These are phyloP conservation scores for Xylaria curta DNA, from an alignment of 495 filamentous ascomycete species.

Conservation along the genomic window DNA sequence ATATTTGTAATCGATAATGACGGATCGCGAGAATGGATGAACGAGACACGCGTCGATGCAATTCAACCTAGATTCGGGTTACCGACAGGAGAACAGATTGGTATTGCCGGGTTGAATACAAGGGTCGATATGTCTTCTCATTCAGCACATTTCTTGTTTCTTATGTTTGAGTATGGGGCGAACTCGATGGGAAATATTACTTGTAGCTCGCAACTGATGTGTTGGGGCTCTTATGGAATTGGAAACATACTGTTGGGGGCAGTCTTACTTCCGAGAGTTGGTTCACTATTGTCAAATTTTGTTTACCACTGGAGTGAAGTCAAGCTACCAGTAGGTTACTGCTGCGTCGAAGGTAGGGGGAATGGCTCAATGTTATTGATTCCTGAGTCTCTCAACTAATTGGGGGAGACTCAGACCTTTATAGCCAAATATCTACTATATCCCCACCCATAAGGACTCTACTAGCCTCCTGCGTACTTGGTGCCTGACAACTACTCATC, in stretches of 20 bases:
- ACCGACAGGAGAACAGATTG: background rate
- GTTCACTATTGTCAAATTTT: no score
- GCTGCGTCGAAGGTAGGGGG: no score
- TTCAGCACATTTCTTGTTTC: background rate
- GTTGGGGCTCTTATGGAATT: background rate
- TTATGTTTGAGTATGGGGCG: background rate
- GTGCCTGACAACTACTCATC: background rate
- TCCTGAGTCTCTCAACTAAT: no score
- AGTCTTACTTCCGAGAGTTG: background rate
- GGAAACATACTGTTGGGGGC: background rate
- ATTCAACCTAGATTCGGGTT: background rate
- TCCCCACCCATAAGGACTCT: no score
- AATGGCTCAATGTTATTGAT: no score
- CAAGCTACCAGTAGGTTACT: no score
- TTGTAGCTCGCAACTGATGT: background rate
- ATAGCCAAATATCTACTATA: no score
- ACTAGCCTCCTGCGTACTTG: no score
- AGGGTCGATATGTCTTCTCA: background rate
- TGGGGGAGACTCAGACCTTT: no score
- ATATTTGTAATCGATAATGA: conserved; percentile 2
- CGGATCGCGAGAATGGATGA: background rate
- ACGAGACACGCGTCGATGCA: conserved; percentile 7
- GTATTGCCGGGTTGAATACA: background rate
- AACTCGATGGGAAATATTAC: background rate
- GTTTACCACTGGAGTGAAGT: no score